Percentiles rank a stretch among this genome's conserved stretches.
Evolutionary conservation across 2,329 filamentous ascomycete species (phyloP).

Genomic region (Trichoderma harzianum): DNA sequence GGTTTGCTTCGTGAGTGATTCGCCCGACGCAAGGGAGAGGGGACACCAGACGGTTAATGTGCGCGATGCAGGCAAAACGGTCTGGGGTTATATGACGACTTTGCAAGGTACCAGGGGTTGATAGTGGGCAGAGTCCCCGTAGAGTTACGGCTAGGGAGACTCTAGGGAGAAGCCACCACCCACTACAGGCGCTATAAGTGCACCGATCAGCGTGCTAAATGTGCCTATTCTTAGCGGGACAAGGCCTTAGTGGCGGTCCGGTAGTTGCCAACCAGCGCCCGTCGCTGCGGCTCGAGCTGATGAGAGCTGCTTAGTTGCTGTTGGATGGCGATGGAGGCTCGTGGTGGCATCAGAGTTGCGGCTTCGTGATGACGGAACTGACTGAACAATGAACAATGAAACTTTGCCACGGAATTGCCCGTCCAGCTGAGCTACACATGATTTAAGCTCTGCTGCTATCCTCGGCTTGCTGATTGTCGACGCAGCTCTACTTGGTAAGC

Average conservation of each 20-base stretch:
- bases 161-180: neutral
- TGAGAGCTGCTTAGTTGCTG: neutral
- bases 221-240: slow-evolving; percentile 8
- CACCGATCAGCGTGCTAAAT: neutral
- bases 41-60: slow-evolving; percentile 4
- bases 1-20: slow-evolving; percentile 10
- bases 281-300: neutral
- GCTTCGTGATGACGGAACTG: neutral
- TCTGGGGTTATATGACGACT: slow-evolving; percentile 11
- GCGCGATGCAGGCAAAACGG: slow-evolving; percentile 11
- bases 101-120: neutral
- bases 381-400: neutral
- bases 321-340: neutral
- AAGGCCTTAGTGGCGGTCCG: slow-evolving; percentile 6
- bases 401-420: neutral
- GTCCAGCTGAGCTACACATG: neutral
- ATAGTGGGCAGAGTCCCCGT: neutral
- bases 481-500: neutral
- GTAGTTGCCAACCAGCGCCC: slow-evolving; percentile 9
- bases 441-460: neutral
- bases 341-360: slow-evolving; percentile 1
- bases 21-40: slow-evolving; percentile 15
- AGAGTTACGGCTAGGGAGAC: neutral
- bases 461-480: neutral
- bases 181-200: neutral